Base-by-base conservation (phyloP, 2,329 filamentous ascomycete species). In the Mycogone perniciosa region DNA sequence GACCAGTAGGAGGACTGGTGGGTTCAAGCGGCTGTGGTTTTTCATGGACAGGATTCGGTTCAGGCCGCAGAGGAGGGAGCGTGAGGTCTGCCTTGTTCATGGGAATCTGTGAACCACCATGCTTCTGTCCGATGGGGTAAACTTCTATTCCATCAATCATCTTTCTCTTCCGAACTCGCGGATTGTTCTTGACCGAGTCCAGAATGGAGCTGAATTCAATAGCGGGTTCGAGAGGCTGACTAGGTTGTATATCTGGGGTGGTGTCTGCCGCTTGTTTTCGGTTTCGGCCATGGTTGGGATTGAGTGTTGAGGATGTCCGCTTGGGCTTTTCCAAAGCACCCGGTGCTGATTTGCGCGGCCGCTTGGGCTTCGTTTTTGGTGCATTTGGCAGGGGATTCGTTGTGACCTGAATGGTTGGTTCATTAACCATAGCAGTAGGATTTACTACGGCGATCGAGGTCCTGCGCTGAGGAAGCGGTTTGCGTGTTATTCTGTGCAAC, bases 111-210 rank as follows among this genome's bases (percentile, higher is more conserved):
- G 33, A 20, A 31, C 49, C 26, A 26, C 51, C 49, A 8, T 54
- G 57, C 38, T 51, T 53, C 42, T 53, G 52, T 10, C 56, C 51
- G 27, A 52, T 51, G 3, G 40, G 53, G 2, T 51, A 53, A 31
- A 67, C 60, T 48, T 67, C 65, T 38, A 67, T 69, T 7, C 72
- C 73, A 27, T 71, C 63, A 47, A 75, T 70, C 56, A 64, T 68
- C 58, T 76, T 77, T 10, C 71, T 69, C 59, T 74, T 77, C 52
- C 76, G 68, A 37, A 70, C 65, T 26, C 75, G 70, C 5, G 70
- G 70, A 37, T 75, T 72, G 7, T 66, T 65, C 59, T 80, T 80
- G 52, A 80, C 76, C 1, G 75, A 73, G 7, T 71, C 68, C 4
- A 74, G 62, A n/a, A 80, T 80, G 4, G 77, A 78, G 52, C 62